Conservation (phyloP, 2,329 filamentous ascomycete species). For the Paecilomyces sp. region DNA sequence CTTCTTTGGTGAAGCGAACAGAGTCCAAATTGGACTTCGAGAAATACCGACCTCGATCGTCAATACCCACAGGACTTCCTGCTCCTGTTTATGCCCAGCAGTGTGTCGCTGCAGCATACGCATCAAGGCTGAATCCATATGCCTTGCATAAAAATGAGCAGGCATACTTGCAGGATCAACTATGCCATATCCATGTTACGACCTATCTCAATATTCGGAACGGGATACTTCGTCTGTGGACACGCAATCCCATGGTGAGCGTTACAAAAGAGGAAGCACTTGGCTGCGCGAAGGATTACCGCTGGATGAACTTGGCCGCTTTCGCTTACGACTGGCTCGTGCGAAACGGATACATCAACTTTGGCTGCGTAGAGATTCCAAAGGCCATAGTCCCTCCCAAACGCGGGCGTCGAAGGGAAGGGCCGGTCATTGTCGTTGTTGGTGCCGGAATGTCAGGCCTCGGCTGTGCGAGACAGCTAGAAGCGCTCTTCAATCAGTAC, state of each 20-base stretch:
- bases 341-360: conserved; percentile 91
- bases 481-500: conserved; percentile 78
- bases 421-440: conserved; percentile 75
- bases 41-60: conserved; percentile 67
- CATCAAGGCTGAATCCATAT: conserved; percentile 83
- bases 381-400: conserved; percentile 31
- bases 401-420: conserved; percentile 40
- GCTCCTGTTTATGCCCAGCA: conserved; percentile 79
- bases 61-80: conserved; percentile 70
- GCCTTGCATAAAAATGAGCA: conserved; percentile 82
- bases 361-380: conserved; percentile 76
- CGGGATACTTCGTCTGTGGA: conserved; percentile 84
- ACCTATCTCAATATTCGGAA: conserved; percentile 96
- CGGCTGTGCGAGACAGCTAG: conserved; percentile 83
- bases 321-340: conserved; percentile 90
- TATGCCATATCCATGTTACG: conserved; percentile 84
- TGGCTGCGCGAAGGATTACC: conserved; percentile 77
- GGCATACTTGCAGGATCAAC: conserved; percentile 66
- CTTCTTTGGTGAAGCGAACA: conserved; percentile 14
- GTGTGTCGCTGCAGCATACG: conserved; percentile 82
- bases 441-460: conserved; percentile 93
- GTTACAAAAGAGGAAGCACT: conserved; percentile 80
- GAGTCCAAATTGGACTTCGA: conserved; percentile 21
- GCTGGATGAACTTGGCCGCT: conserved; percentile 83
- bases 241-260: conserved; percentile 72